Conservation (phyloP, 1,139 yeast genomes). For the Arxiozyma slooffiae region DNA sequence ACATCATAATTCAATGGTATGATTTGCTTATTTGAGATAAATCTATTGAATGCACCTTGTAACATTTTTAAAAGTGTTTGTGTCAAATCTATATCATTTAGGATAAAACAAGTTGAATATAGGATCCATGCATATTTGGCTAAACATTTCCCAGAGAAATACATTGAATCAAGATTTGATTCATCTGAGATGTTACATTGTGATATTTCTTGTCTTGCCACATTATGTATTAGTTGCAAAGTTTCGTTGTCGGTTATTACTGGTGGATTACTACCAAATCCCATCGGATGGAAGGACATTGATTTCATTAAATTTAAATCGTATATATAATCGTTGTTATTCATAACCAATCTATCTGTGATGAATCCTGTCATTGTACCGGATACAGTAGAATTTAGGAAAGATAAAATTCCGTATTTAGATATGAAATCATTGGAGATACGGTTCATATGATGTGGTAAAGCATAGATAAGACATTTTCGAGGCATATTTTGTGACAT, state of each 20-base stretch:
- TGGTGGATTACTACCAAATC: not conserved
- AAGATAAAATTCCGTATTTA: conserved; percentile 31
- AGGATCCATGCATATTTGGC: conserved; percentile 69
- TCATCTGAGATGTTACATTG: conserved; percentile 50
- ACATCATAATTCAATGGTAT: conserved; percentile 57
- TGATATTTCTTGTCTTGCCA: conserved; percentile 44
- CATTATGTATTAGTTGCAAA: conserved; percentile 35
- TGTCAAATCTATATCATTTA: conserved; percentile 43
- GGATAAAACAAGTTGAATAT: conserved; percentile 49
- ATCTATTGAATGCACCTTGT: conserved; percentile 51
- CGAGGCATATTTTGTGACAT: not conserved
- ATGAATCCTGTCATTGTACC: conserved; percentile 56
- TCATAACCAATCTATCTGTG: conserved; percentile 42
- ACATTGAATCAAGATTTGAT: conserved; percentile 65
- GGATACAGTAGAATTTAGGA: conserved; percentile 56
- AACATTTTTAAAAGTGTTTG: conserved; percentile 40
- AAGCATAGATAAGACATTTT: conserved; percentile 37
- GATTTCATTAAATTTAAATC: not conserved
- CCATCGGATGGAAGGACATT: conserved; percentile 1
- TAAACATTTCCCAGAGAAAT: conserved; percentile 61
- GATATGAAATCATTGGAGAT: conserved; percentile 28
- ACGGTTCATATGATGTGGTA: conserved; percentile 59
- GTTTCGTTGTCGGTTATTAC: conserved; percentile 33
- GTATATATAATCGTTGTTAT: not conserved
- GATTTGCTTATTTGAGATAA: conserved; percentile 42